Evolutionary conservation across 2,329 filamentous ascomycete genomes (phyloP).

Genomic region (Colletotrichum somersetense): DNA sequence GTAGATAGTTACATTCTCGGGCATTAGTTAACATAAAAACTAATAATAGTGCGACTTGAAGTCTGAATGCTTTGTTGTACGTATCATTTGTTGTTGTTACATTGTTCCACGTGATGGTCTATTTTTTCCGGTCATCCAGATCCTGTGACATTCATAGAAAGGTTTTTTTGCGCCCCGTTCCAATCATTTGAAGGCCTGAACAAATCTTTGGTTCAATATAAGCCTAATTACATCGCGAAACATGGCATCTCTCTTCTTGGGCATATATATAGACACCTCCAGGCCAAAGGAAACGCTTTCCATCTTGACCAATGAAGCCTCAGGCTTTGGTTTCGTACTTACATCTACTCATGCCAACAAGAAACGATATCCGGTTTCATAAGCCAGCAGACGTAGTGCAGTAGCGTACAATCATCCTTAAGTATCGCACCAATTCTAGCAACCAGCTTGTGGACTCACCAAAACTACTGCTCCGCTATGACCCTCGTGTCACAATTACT

Average conservation of each 20-base stretch:
- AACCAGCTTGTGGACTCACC: not conserved
- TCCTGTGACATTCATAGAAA: no score
- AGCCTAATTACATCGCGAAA: not conserved
- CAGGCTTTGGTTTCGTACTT: slow-evolving; percentile 22
- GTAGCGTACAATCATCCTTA: slow-evolving; percentile 22
- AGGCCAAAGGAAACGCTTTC: slow-evolving; percentile 14
- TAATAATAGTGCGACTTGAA: not conserved
- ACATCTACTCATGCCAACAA: slow-evolving; percentile 48
- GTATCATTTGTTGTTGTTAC: not conserved
- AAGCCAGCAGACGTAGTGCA: slow-evolving; percentile 46
- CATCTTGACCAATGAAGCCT: slow-evolving; percentile 43
- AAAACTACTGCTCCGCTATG: not conserved
- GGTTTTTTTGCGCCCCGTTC: no score
- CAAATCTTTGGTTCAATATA: not conserved
- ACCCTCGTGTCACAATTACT: not conserved
- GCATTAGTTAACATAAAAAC: not conserved
- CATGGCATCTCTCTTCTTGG: not conserved
- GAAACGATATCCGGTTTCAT: slow-evolving; percentile 47
- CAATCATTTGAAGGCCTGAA: not conserved
- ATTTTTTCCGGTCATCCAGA: no score
- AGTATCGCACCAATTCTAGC: not conserved
- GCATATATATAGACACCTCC: not conserved
- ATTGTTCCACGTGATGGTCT: not conserved
- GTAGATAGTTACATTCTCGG: not conserved
- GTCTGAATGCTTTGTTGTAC: not conserved